Base-by-base conservation (phyloP, 176 grass and related monocot genomes). In the Paspalum vaginatum region DNA sequence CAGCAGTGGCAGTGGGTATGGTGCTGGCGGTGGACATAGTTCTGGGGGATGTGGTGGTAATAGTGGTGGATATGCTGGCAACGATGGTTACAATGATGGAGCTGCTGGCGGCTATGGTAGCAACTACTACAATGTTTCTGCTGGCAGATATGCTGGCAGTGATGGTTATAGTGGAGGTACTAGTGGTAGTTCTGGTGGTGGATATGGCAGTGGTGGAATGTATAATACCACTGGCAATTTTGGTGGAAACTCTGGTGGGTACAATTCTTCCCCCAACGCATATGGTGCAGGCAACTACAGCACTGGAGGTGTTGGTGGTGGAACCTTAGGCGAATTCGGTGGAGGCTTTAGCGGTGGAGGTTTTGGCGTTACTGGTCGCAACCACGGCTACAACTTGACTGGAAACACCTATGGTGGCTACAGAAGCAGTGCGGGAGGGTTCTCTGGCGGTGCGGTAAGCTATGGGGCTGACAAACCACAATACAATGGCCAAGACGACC, bases 401-500 rank as follows among this genome's bases (percentile, higher is more conserved):
- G 48, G 78, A 47, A 89, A 77, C 37, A 49, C 64, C 1, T 15
- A 14, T 14, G 63, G 80, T 21, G 56, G 76, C 62, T 61, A 61
- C 55, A 46, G 58, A 14, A 46, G 22, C 24, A 32, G 18, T 1
- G 4, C 52, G 0, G 45, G 53, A 27, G 54, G 69, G 15, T 87
- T 75, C 58, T 76, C 70, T 14, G 55, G 41, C 2, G 9, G n/a
- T 0, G 52, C 57, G 7, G 24, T 14, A 45, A 60, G 66, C 58
- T 81, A 56, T 63, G 77, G 37, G 18, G 27, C 63, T 44, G 79
- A 75, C 75, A 61, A 79, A 52, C 74, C 68, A 11, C 81, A 89
- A 32, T 85, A 65, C 74, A 87, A 84, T 69, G 84, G 74, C 78
- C 77, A 85, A 63, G 84, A 85, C 46, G 84, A 89, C 32, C 74